Evolutionary conservation across 2,329 filamentous ascomycete species (phyloP), one percentile per base, ranked within the genome.

Genomic region (Fonsecaea pedrosoi): DNA sequence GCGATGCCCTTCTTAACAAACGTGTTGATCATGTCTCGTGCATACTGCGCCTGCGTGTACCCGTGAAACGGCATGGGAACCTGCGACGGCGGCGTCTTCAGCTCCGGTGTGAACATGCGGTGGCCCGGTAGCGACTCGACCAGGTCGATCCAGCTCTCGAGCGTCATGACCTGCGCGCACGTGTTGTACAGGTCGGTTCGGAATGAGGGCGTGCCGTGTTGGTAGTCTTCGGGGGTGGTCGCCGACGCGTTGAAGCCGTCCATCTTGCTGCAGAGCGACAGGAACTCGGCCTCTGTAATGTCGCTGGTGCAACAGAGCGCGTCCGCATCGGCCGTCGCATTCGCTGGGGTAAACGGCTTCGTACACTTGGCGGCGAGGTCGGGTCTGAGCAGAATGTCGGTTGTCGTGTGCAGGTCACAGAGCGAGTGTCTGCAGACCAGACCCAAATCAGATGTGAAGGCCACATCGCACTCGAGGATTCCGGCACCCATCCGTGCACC

Each of bases 261-360:
- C 87, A 90, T 90, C 78, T 90, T 91, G 73, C 84, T 85, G 78
- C 89, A 92, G 4, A 92, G 84, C 4, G 83, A 81, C 77, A 87
- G 86, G 82, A 87, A 91, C 77, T 92, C 90, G 54, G 82, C 82
- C 40, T 89, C 79, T 0, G 89, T 91, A 73, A 92, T 86, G 74
- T 92, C 90, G 72, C 84, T 87, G 2, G 89, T 91, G 82, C 89
- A 92, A 82, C 89, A 92, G 70, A 85, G 86, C 12, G 88, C 89
- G 15, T 79, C 82, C 1, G 89, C 89, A 0, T 80, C 73, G 4
- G 77, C 78, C 60, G 83, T 85, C 68, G 82, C 78, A 15, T 76
- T 76, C 4, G 86, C 83, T 0, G 88, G 85, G n/a, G 76, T 77
- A 77, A 91, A 91, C 0, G 87, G 87, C 60, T 77, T 75, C 2